Percentiles rank a stretch among this genome's conserved stretches.
phyloP scores from a whole-genome alignment of 2,329 filamentous ascomycete species.

The Kalaharituber pfeilii region DNA sequence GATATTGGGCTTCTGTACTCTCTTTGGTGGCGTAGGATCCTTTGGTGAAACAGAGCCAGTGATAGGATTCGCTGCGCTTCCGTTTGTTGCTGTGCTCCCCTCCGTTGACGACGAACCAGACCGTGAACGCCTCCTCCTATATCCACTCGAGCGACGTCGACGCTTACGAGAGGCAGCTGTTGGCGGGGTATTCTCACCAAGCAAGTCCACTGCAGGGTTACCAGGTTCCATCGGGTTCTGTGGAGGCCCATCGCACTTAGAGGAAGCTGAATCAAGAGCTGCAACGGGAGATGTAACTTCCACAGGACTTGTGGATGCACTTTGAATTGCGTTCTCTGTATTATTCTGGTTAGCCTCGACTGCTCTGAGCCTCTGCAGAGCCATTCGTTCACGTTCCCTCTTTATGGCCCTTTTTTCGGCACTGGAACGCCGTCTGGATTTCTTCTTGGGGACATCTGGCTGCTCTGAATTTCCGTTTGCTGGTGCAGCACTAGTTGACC shows the following conservation, averaged over 20 bases:
- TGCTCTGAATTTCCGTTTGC: conserved; percentile 9
- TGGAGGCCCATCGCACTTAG: neutral
- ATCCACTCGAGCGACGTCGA: neutral
- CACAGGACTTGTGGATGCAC: neutral
- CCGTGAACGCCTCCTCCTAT: neutral
- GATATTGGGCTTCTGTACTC: conserved; percentile 15
- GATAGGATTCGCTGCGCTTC: conserved; percentile 41
- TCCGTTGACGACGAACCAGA: neutral
- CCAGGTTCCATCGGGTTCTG: neutral
- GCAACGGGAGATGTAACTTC: neutral
- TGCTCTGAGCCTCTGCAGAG: neutral
- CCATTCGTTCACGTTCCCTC: conserved; percentile 4
- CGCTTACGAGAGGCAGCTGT: neutral
- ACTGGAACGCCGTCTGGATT: conserved; percentile 27
- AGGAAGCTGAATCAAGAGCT: neutral
- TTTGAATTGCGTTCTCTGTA: neutral
- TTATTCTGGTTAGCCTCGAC: neutral
- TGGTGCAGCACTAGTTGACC: conserved; percentile 10
- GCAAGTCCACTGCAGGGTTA: neutral
- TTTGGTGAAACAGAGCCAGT: conserved; percentile 37
- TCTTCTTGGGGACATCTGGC: conserved; percentile 23
- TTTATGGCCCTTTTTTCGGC: conserved; percentile 13
- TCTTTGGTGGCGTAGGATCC: conserved; percentile 14
- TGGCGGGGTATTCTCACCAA: neutral
- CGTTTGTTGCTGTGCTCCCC: conserved; percentile 17